Base-by-base conservation (phyloP, 1,284 basidiomycete genomes). In the Wallemia mellicola region DNA sequence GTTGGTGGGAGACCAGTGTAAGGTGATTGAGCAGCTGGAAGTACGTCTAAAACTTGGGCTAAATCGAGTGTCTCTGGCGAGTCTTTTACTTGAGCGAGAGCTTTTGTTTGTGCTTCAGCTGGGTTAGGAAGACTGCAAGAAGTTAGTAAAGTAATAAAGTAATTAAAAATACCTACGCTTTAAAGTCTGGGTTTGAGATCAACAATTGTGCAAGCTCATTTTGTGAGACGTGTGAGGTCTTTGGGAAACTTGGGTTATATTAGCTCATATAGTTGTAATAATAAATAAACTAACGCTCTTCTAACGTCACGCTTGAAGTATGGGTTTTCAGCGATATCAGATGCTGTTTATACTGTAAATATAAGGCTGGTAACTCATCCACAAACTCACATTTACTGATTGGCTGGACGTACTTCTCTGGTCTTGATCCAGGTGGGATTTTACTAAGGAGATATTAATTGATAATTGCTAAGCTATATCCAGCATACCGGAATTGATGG, bases 221-320 rank as follows among this genome's bases (percentile, higher is more conserved):
- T n/a, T 57, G 55, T 26, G 55, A 27, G 22, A 57, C n/a, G 9
- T 27, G 25, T 24, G 55, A 57, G 22, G 55, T 57, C 22, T n/a
- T 57, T 26, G 55, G 55, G 55, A 26, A 57, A 27, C 55, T 57
- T 19, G 55, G n/a, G 55, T 26, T 3, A 25, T 19, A 57, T 5
- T 28, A 5, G 24, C 55, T 24, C 14, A 26, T 14, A 9, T 7
- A 14, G 5, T 7, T 19, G 15, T 17, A 26, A 57, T 11, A 14
- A 28, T 26, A 9, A 57, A 15, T 11, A 19, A 28, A 57, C 55
- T 57, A 14, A 57, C 55, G 55, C 55, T 28, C 55, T 57, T 28
- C 55, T 26, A 28, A 57, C 24, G 24, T 57, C 55, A 28, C 55
- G 55, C 55, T 57, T 57, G 55, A 26, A 28, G 55, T 57, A 57